These are phyloP conservation scores for Dimocarpus longan DNA, from an alignment of 345 rosid genomes.

Conservation along the genomic window DNA sequence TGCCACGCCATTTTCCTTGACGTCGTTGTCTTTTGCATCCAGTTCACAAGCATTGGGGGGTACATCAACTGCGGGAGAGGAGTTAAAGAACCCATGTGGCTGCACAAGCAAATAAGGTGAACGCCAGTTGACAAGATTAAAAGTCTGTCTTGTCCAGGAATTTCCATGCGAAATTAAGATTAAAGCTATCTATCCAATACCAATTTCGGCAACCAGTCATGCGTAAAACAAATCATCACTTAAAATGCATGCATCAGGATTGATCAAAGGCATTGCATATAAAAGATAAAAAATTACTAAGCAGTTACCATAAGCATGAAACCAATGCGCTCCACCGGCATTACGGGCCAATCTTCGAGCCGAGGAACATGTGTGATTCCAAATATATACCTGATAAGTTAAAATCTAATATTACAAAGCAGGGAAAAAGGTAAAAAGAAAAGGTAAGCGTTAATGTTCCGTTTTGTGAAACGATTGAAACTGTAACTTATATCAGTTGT, in stretches of 20 bases:
- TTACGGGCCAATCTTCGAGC: constrained; percentile 94
- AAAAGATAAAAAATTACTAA: background rate
- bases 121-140: background rate
- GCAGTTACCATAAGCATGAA: constrained; percentile 75
- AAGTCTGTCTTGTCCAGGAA: no score
- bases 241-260: constrained; percentile 1
- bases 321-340: constrained; percentile 88
- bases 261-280: background rate
- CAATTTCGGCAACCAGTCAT: no score
- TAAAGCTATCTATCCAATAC: no score
- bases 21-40: constrained; percentile 64
- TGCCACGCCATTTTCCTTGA: constrained; percentile 46
- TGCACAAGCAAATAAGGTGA: constrained; percentile 28
- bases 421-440: background rate
- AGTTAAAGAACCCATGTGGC: constrained; percentile 98
- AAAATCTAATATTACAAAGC: background rate
- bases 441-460: background rate
- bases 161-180: no score
- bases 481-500: background rate
- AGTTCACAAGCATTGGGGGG: constrained; percentile 78
- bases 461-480: background rate
- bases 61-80: constrained; percentile 94
- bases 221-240: background rate
- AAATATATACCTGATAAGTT: constrained; percentile 68
- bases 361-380: constrained; percentile 89